A percentile compares a stretch with the other conserved stretches of the same genome.
phyloP scores from a whole-genome alignment of 768 basidiomycete genomes.

The Podaxis sp. region DNA sequence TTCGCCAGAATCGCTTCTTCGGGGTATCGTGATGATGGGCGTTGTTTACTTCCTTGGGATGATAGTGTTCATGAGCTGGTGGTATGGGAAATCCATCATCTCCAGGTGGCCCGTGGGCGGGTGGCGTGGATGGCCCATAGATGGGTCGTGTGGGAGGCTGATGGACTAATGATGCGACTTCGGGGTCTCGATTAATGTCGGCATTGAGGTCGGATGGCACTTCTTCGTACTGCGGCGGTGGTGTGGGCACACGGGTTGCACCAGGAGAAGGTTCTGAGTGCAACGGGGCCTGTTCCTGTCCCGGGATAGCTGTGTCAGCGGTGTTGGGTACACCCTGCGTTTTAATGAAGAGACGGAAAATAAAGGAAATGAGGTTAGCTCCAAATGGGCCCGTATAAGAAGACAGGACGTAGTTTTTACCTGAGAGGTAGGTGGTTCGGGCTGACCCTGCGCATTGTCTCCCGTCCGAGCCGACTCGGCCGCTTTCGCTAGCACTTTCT shows the following conservation, averaged over 20 bases:
- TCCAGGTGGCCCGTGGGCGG: not conserved
- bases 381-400: not conserved
- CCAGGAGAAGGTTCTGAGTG: not conserved
- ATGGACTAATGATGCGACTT: too few species aligned
- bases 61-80: not conserved
- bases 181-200: not conserved
- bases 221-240: not conserved
- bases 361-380: not conserved
- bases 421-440: not conserved
- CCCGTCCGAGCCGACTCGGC: not conserved
- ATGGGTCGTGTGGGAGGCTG: too few species aligned
- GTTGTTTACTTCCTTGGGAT: not conserved
- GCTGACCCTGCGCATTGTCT: not conserved
- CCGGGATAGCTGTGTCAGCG: not conserved
- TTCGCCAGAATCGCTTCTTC: slow-evolving; percentile 5
- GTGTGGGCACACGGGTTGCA: not conserved
- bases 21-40: not conserved
- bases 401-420: not conserved
- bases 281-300: not conserved
- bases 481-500: not conserved
- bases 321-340: not conserved
- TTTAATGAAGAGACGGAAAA: not conserved
- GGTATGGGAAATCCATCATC: not conserved
- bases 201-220: not conserved
- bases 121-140: too few species aligned